Percentiles rank a stretch among this genome's conserved stretches.
phyloP scores from a whole-genome alignment of 2,329 filamentous ascomycete species.

The Colletotrichum graminicola region DNA sequence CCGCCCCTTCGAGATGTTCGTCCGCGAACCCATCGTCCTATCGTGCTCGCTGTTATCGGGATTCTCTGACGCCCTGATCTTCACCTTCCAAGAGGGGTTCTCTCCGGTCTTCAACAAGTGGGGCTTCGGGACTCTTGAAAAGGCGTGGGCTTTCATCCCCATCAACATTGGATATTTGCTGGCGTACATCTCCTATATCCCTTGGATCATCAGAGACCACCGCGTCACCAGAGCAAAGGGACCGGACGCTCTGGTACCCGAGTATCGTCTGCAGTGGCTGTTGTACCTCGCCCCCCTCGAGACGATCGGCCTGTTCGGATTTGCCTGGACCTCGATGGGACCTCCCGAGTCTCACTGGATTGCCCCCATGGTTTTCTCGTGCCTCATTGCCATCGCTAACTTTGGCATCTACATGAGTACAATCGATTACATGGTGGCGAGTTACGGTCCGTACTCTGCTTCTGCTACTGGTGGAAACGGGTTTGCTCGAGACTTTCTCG shows the following conservation, averaged over 20 bases:
- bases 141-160: constrained; percentile 44
- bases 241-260: constrained; percentile 56
- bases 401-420: constrained; percentile 74
- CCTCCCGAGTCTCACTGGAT: constrained; percentile 70
- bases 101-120: constrained; percentile 70
- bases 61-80: constrained; percentile 75
- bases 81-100: constrained; percentile 75
- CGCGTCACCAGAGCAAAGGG: constrained; percentile 58
- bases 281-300: constrained; percentile 70
- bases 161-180: constrained; percentile 65
- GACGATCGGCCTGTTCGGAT: constrained; percentile 72
- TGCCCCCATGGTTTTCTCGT: constrained; percentile 69
- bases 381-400: constrained; percentile 73
- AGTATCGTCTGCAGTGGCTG: constrained; percentile 71
- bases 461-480: constrained; percentile 77
- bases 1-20: constrained; percentile 73
- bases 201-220: constrained; percentile 57
- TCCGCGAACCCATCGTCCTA: constrained; percentile 74
- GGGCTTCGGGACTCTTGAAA: constrained; percentile 60
- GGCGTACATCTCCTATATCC: constrained; percentile 69
- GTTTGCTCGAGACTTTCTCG: constrained; percentile 74
- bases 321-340: constrained; percentile 70
- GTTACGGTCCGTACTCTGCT: constrained; percentile 74
- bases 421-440: constrained; percentile 76
- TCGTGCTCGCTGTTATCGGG: constrained; percentile 71